Evolutionary conservation across 1,284 basidiomycete genomes (phyloP), one percentile per base, ranked within the genome.

Genomic region (Leccinum pseudoinsigne): DNA sequence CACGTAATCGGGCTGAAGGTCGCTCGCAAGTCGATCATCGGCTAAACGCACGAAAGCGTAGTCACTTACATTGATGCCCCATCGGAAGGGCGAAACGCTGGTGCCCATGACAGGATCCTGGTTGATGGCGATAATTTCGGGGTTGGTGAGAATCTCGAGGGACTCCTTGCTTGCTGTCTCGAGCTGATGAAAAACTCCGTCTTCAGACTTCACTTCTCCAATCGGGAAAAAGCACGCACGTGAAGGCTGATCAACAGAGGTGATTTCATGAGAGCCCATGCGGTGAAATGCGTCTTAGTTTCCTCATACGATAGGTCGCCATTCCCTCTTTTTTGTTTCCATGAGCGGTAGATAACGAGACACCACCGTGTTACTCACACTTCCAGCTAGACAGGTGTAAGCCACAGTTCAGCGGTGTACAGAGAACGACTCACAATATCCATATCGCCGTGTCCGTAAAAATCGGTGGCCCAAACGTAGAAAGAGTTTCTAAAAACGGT

Each of bases 51-150:
- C 38, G 18, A 14, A 36, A 16, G 47, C 34, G 26, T 21, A 8
- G 54, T 61, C 12, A 65, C 81, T 66, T 64, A 86, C 84, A 63
- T 86, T 85, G 59, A 83, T 70, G 7, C 88, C 87, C 88, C 88
- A 89, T 67, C 86, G 77, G 78, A 89, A 89, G 10, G 88, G 87
- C 31, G 84, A 80, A 60, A 88, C 79, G 36, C 81, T 81, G 10
- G 82, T 84, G 3, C 87, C 88, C 51, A 85, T 79, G 0, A 85
- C 84, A 0, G 84, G 79, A 69, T 89, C 87, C 72, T 89, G 88
- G 70, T 88, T 87, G 67, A 89, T 87, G 11, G 84, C 87, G 34
- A 89, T 80, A 59, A 89, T 84, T 72, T 89, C 87, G 50, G 68
- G 71, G 71, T 89, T 89, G 69, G 78, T 86, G 55, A 89, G 76